Base-by-base conservation (phyloP, 345 rosid genomes). In the Rhizophora apiculata region DNA sequence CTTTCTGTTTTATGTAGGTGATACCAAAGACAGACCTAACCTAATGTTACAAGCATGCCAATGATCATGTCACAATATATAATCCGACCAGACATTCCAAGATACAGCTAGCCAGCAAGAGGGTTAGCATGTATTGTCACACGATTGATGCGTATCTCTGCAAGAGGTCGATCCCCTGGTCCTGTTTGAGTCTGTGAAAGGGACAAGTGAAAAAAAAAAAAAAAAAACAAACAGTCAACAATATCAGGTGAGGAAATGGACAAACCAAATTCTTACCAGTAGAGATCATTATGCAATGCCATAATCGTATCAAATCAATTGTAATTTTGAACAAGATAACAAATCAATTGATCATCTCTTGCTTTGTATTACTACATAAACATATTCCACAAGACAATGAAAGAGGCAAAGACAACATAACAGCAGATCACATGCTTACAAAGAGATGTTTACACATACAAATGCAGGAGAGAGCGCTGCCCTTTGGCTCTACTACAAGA, bases 101-200 rank as follows among this genome's bases (percentile, higher is more conserved):
- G 49, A 43, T 43, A 4, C 18, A 13, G 16, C 49, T 84, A 95
- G 67, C 85, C 98, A 71, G 99, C 97, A 26, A 92, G 98, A 29
- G 99, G 99, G 74, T 95, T 95, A 59, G 99, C 99, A 65, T 95
- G 99, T 75, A 88, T 84, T 0, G 99, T 92, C 65, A 95, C 89
- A 10, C 97, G 96, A 79, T 95, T 95, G 70, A 95, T 73, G 80
- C 99, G 84, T 69, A 95, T 90, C 85, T 95, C 99, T 4, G 99
- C 99, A 59, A 90, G 98, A 29, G 99, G 99, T 69, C 93, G 78
- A 80, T 95, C 97, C 36, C 99, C 92, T 1, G 89, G 67, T 46
- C 98, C 98, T 19, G 88, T 92, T 78, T 66, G 98, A 61, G 98
- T 90, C 99, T 95, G 92, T 85, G 36, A 55, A 64, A 79, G 21